A percentile compares a stretch with the other conserved stretches of the same genome.
phyloP scores from a whole-genome alignment of 352 stramenopile genomes.

The Phytophthora pseudosyringae region DNA sequence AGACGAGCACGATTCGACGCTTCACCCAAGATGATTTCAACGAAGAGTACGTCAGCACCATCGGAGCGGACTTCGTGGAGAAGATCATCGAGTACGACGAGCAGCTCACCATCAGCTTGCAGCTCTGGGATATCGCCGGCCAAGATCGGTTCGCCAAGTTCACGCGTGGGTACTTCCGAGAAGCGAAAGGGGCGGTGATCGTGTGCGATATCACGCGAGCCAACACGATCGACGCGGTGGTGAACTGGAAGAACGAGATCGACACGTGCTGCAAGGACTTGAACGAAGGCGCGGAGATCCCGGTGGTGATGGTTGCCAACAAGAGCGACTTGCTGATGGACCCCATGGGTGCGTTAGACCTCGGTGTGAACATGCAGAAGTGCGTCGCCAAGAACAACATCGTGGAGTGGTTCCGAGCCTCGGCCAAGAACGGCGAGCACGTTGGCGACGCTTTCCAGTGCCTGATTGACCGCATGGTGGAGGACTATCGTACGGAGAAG shows the following conservation, averaged over 20 bases:
- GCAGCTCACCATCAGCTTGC: conserved; percentile 64
- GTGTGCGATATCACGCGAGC: conserved; percentile 89
- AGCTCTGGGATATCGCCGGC: conserved; percentile 91
- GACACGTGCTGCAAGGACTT: conserved; percentile 64
- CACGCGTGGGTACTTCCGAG: conserved; percentile 85
- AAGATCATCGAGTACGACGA: conserved; percentile 76
- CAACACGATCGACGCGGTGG: conserved; percentile 86
- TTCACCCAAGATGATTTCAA: conserved; percentile 77
- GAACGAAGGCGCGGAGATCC: conserved; percentile 53
- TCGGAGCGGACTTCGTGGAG: conserved; percentile 88
- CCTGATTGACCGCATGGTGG: conserved; percentile 68
- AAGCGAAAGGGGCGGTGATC: conserved; percentile 83
- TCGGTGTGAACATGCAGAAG: conserved; percentile 88
- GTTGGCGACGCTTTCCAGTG: conserved; percentile 68
- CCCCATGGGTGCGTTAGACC: conserved; percentile 66
- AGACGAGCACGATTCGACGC: conserved; percentile 85
- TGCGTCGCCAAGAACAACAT: conserved; percentile 77
- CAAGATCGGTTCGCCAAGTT: conserved; percentile 91
- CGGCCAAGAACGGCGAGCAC: conserved; percentile 73
- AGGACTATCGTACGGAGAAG: conserved; percentile 46
- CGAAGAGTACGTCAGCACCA: conserved; percentile 88
- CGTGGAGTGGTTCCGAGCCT: conserved; percentile 80
- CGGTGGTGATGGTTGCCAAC: conserved; percentile 86
- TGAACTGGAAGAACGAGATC: conserved; percentile 86
- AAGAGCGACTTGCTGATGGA: conserved; percentile 86